Evolutionary conservation across 768 basidiomycete species (phyloP), one percentile per base, ranked within the genome.

Genomic region (Collybia mongolica): DNA sequence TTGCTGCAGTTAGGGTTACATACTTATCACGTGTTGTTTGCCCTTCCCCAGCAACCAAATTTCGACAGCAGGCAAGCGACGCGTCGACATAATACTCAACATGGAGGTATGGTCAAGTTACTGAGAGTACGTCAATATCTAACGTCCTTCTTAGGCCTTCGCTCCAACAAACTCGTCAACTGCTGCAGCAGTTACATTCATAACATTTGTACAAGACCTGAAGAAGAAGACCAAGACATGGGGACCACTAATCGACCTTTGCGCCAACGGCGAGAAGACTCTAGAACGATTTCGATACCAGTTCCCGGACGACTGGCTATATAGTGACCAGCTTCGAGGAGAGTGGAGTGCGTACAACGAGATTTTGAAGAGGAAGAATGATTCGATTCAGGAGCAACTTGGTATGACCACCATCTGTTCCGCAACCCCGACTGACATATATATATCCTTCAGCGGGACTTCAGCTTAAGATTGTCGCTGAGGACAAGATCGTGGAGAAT

Each of bases 331-430:
- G 65, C 82, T 99, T 41, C 82, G 91, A 53, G 93, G 94, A 17
- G 97, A 99, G 73, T 99, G 97, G 97, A 90, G 90, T 63, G 94
- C 96, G 23, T 98, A 95, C 73, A 93, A 94, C 57, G 96, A 98
- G 71, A 98, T 98, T 51, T 74, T 99, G 66, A 93, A 93, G 76
- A 79, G 97, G 60, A 98, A 98, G 84, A 96, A 94, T 58, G 94
- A 94, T 64, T 91, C 93, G 22, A 99, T 99, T 60, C 93, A 98
- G 72, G 95, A 98, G 70, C 97, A 99, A 65, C 81, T 98, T 39
- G 90, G 95, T 95, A 67, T 51, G 82, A n/a, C 36, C 23, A 37
- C 39, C 53, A 18, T 39, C 46, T 22, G 2, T 32, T 53, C 26
- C 32, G 7, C 41, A 18, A 19, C 40, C 37, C 22, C 14, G 24